A percentile compares a stretch with the other conserved stretches of the same genome.
These are phyloP conservation scores for Petunia hybrid DNA, from an alignment of 305 asterid genomes.

Conservation along the genomic window DNA sequence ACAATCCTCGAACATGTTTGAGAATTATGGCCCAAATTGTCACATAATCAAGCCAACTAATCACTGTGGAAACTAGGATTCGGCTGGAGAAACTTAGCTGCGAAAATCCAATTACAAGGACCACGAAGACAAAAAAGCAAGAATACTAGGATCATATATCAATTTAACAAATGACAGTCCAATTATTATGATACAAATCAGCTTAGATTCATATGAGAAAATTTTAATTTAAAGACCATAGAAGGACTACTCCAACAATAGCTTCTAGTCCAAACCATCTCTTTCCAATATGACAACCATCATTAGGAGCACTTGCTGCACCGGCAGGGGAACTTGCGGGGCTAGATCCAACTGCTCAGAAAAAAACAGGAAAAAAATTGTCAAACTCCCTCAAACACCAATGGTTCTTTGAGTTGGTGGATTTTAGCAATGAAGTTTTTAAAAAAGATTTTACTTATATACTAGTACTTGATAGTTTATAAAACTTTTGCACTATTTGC, in stretches of 20 bases:
- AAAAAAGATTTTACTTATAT: neutral
- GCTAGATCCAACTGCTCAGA: constrained; percentile 33
- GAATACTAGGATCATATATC: neutral
- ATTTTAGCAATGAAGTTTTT: no score
- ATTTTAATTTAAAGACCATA: constrained; percentile 29
- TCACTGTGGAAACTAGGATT: no score
- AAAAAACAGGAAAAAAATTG: neutral
- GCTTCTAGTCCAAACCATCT: constrained; percentile 37
- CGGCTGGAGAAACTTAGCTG: no score
- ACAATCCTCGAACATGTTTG: no score
- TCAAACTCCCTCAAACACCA: neutral
- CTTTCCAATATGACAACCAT: constrained; percentile 35
- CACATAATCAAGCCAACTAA: no score
- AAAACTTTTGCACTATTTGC: neutral
- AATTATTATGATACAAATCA: constrained; percentile 17
- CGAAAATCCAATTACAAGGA: neutral
- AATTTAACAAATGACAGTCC: neutral
- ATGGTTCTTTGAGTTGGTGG: neutral
- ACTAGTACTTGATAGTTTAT: neutral
- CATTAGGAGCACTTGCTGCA: constrained; percentile 36
- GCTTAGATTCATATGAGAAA: neutral
- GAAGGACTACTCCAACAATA: constrained; percentile 34
- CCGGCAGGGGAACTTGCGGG: constrained; percentile 40
- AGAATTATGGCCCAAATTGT: no score
- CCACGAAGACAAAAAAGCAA: neutral